phyloP scores from a whole-genome alignment of 306 rosid genomes.

The Crotalaria pallida region DNA sequence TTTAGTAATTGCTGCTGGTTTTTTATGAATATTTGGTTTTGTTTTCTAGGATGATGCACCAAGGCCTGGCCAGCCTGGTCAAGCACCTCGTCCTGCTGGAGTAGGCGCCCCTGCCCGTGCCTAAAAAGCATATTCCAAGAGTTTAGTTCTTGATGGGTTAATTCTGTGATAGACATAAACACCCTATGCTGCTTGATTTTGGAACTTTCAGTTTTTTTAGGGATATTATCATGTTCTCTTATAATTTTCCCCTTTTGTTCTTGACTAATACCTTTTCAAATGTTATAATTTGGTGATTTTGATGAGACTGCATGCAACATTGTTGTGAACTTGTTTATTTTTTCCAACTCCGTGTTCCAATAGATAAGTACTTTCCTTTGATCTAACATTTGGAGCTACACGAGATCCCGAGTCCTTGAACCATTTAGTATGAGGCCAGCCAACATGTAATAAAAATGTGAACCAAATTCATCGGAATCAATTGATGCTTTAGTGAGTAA shows the following conservation, averaged over 20 bases:
- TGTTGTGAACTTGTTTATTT: background rate
- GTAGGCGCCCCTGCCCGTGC: slow-evolving; percentile 39
- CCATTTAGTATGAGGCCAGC: background rate
- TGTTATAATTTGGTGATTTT: slow-evolving; percentile 11
- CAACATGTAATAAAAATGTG: background rate
- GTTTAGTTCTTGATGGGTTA: background rate
- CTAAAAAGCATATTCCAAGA: slow-evolving; percentile 8
- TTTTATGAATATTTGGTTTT: background rate
- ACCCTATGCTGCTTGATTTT: background rate
- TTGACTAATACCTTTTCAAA: background rate
- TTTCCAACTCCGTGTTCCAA: background rate
- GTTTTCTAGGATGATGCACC: slow-evolving; percentile 54
- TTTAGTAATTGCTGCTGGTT: background rate
- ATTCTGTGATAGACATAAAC: background rate
- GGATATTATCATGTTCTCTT: background rate
- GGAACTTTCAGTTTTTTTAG: slow-evolving; percentile 21
- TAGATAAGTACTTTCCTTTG: background rate
- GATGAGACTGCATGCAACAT: background rate
- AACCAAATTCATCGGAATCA: background rate
- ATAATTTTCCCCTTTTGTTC: background rate
- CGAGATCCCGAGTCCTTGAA: background rate
- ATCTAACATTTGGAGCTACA: background rate
- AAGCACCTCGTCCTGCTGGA: slow-evolving; percentile 59
- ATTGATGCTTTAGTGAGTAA: slow-evolving; percentile 10
- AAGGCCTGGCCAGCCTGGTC: slow-evolving; percentile 74